Evolutionary conservation across 495 filamentous ascomycete genomes (phyloP).

Genomic region (Monascus purpureus): DNA sequence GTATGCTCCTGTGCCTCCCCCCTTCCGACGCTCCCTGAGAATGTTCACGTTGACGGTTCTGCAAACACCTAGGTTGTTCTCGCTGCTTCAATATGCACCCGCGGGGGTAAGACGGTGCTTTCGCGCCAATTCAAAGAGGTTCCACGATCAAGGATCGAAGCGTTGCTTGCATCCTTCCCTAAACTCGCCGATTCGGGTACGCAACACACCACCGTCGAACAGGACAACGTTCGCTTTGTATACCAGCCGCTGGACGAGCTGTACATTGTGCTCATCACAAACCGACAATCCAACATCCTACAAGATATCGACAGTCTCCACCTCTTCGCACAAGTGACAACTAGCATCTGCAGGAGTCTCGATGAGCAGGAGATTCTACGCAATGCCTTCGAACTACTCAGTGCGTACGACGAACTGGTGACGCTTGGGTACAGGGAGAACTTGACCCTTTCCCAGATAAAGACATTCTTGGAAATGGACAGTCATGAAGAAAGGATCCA

Average conservation of each 20-base stretch:
- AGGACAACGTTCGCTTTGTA: conserved; percentile 98
- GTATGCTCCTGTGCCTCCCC: no score
- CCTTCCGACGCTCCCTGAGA: neutral
- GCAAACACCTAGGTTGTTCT: conserved; percentile 63
- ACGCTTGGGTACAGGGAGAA: conserved; percentile 94
- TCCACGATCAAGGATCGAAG: conserved; percentile 88
- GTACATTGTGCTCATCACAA: conserved; percentile 99
- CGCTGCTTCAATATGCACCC: conserved; percentile 96
- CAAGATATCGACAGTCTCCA: conserved; percentile 98
- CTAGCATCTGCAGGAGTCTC: conserved; percentile 86
- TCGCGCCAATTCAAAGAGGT: conserved; percentile 96
- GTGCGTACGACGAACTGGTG: conserved; percentile 92
- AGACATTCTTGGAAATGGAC: conserved; percentile 98
- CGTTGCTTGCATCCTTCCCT: conserved; percentile 87
- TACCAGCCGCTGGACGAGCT: conserved; percentile 98
- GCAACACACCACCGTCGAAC: conserved; percentile 95
- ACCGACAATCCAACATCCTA: conserved; percentile 96
- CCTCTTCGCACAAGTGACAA: conserved; percentile 91
- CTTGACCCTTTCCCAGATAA: conserved; percentile 85
- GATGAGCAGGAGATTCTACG: conserved; percentile 89
- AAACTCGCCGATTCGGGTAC: conserved; percentile 90
- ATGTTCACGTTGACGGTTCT: neutral
- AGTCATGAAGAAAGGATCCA: conserved; percentile 97
- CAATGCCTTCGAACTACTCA: conserved; percentile 90
- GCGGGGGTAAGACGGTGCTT: conserved; percentile 92